Evolutionary conservation across 2,329 filamentous ascomycete species (phyloP), one percentile per base, ranked within the genome.

Genomic region (Aaosphaeria pasadenensis): DNA sequence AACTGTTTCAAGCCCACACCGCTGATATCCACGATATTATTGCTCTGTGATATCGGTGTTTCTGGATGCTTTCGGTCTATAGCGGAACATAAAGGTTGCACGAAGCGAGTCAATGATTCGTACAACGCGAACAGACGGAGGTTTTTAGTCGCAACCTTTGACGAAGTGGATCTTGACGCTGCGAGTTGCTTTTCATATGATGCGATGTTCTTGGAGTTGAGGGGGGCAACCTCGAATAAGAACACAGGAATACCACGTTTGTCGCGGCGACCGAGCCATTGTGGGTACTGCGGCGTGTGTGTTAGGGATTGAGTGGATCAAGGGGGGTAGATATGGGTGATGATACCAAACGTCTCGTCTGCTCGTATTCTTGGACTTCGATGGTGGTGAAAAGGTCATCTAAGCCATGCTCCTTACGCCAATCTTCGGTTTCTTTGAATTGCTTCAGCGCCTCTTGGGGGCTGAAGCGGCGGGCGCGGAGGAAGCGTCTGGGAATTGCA

Each of bases 231-330:
- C 72, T 95, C 89, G 72, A 88, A 96, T 51, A 96, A 82, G 71
- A 94, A 96, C 58, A 96, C 80, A 6, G 92, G 92, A 53, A 96
- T 96, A 57, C 92, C 92, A 58, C 91, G 87, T 59, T 84, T 87
- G 73, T 96, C 92, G 58, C 91, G 84, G 56, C 91, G 87, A 47
- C 92, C 92, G 17, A 89, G 95, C 88, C 91, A 96, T 83, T 96
- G 90, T 28, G 91, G 91, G 66, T 96, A 96, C 87, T 91, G 62
- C 2, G 48, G 46, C 46, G 56, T 57, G 51, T 50, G 46, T 46
- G 54, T 64, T 46, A 64, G 48, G 33, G 30, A 30, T 17, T 47
- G 42, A 35, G 41, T 24, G 17, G 46, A 28, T 44, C 46, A 41
- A 13, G 33, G 39, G 3, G 47, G 30, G 38, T 24, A 40, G 17